Conservation (phyloP, 83 land plant species). For the Picea engelmannii region DNA sequence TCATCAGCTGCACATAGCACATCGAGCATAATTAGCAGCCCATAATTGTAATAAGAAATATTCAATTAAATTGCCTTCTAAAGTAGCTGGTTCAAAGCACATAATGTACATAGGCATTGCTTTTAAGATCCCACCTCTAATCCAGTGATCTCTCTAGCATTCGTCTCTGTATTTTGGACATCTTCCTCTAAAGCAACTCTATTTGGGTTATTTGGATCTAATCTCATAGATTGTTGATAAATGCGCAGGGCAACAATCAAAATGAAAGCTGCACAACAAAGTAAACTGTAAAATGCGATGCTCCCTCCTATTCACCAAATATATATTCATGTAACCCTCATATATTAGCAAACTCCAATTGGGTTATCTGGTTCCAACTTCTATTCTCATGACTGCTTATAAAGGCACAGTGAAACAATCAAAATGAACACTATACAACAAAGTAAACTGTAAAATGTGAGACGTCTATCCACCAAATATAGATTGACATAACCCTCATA, state of each 20-base stretch:
- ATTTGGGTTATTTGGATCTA: conserved; percentile 7
- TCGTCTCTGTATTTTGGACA: not conserved
- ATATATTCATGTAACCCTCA: too few relatives aligned
- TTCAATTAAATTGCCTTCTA: not conserved
- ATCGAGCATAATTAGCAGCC: not conserved
- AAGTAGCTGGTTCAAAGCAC: not conserved
- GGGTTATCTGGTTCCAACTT: not conserved
- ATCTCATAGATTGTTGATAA: conserved; percentile 7
- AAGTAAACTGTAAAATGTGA: not conserved
- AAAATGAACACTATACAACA: conserved; percentile 14
- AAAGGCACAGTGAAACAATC: not conserved
- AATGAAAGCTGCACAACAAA: conserved; percentile 11
- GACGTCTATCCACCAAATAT: not conserved
- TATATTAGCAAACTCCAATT: not conserved
- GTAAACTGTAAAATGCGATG: not conserved
- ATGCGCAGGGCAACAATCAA: conserved; percentile 9
- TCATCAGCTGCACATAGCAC: conserved; percentile 7
- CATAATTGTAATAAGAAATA: not conserved
- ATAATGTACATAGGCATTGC: not conserved
- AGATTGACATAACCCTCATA: not conserved
- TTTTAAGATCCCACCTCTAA: conserved; percentile 2
- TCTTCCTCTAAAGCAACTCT: not conserved
- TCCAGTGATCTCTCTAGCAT: not conserved
- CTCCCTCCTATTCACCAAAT: too few relatives aligned
- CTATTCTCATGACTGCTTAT: conserved; percentile 10